These are phyloP conservation scores for Chaetomiaceae sp. DNA, from an alignment of 2,329 filamentous ascomycete species.

Conservation along the genomic window DNA sequence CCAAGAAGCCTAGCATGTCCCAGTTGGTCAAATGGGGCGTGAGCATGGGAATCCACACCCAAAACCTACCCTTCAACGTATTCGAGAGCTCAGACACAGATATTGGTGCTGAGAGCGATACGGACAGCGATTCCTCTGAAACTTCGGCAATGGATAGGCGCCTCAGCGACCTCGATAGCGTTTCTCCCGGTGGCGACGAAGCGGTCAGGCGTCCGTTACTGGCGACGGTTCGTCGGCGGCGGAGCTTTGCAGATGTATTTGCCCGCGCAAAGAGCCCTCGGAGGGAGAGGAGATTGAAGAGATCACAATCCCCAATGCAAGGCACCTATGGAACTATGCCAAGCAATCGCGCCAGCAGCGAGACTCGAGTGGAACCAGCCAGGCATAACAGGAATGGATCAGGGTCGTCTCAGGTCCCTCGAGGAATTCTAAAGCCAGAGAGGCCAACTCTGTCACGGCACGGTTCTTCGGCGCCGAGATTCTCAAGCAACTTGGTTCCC, in stretches of 20 bases:
- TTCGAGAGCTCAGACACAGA: slow-evolving; percentile 37
- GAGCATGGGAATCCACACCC: slow-evolving; percentile 70
- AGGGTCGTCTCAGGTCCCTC: neutral
- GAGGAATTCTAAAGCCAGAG: slow-evolving; percentile 19
- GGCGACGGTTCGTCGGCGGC: slow-evolving; percentile 30
- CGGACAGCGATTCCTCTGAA: slow-evolving; percentile 26
- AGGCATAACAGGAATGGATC: slow-evolving; percentile 5
- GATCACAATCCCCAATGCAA: slow-evolving; percentile 9
- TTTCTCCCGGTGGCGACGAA: slow-evolving; percentile 40
- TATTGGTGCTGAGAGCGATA: slow-evolving; percentile 23
- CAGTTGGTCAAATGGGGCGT: slow-evolving; percentile 55
- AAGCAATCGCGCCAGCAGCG: slow-evolving; percentile 4
- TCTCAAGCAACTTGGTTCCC: slow-evolving; percentile 69
- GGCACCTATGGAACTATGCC: slow-evolving; percentile 27
- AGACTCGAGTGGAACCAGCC: neutral
- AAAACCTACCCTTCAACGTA: slow-evolving; percentile 61
- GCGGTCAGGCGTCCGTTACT: slow-evolving; percentile 30
- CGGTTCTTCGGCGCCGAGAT: slow-evolving; percentile 49
- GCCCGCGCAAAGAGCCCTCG: slow-evolving; percentile 30
- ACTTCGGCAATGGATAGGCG: slow-evolving; percentile 30
- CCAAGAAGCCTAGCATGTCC: slow-evolving; percentile 55
- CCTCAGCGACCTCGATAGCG: slow-evolving; percentile 38
- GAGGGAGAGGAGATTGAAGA: slow-evolving; percentile 22
- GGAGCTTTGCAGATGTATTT: slow-evolving; percentile 40
- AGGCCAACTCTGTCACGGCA: slow-evolving; percentile 37